These are phyloP conservation scores for Iberis amara DNA, from an alignment of 441 rosid species.

Conservation along the genomic window DNA sequence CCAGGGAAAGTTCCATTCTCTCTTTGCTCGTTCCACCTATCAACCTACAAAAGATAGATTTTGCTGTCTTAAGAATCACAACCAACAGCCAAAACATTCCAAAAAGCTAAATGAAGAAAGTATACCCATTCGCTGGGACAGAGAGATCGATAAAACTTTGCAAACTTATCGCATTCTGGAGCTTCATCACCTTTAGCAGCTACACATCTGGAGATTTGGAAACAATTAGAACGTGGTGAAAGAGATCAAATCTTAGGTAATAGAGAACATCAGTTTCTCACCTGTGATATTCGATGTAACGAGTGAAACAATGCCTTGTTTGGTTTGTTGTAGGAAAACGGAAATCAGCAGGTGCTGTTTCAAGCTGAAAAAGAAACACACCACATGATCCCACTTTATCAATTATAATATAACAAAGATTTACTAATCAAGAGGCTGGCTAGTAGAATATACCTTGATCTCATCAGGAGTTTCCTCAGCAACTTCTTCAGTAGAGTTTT, in stretches of 20 bases:
- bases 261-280: conserved; percentile 19
- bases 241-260: not conserved
- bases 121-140: conserved; percentile 99
- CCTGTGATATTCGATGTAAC: conserved; percentile 91
- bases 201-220: conserved; percentile 48
- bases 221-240: not conserved
- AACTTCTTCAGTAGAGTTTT: conserved; percentile 43
- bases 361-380: conserved; percentile 43
- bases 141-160: conserved; percentile 88
- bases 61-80: not conserved
- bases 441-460: conserved; percentile 50
- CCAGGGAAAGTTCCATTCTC: conserved; percentile 96
- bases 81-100: not conserved
- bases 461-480: conserved; percentile 64
- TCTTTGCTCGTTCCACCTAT: conserved; percentile 93
- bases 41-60: conserved; percentile 41
- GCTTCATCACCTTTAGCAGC: conserved; percentile 96
- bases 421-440: conserved; percentile 7
- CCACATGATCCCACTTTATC: not conserved
- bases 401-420: not conserved
- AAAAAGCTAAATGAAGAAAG: not conserved
- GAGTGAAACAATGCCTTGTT: conserved; percentile 89
- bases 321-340: conserved; percentile 96
- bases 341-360: conserved; percentile 96
- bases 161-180: conserved; percentile 77